Conservation (phyloP, 2,329 filamentous ascomycete genomes). For the Neonectria faginata region DNA sequence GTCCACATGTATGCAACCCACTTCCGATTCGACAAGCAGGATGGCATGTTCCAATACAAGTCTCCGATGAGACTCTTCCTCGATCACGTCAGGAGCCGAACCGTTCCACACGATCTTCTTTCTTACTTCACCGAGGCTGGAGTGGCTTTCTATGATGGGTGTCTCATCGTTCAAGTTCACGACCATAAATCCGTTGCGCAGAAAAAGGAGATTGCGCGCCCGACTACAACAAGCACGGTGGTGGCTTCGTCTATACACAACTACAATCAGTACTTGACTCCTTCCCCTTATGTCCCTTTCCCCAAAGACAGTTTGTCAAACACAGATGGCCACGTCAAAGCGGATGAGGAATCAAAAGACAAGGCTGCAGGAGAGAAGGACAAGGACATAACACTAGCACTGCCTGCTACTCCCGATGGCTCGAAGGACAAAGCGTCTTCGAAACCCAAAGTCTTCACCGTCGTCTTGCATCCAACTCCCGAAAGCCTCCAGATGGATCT, state of each 20-base stretch:
- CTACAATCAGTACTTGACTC: constrained; percentile 89
- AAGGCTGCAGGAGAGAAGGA: constrained; percentile 55
- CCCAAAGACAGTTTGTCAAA: constrained; percentile 67
- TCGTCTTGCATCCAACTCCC: constrained; percentile 86
- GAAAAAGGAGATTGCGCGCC: constrained; percentile 68
- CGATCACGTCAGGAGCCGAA: constrained; percentile 80
- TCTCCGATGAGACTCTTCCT: constrained; percentile 88
- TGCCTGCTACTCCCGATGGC: constrained; percentile 58
- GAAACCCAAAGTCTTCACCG: constrained; percentile 77
- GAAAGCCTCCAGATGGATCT: constrained; percentile 82
- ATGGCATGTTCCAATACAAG: constrained; percentile 90
- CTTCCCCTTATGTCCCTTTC: constrained; percentile 85
- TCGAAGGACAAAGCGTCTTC: constrained; percentile 49
- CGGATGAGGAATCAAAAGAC: constrained; percentile 51
- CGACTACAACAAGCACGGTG: constrained; percentile 68
- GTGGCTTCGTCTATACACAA: constrained; percentile 89
- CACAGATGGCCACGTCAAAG: constrained; percentile 47
- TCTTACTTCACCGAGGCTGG: constrained; percentile 78
- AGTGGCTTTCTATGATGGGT: constrained; percentile 91
- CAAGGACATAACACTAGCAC: constrained; percentile 69
- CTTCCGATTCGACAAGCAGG: constrained; percentile 93
- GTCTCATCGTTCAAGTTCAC: constrained; percentile 93
- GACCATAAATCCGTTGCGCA: constrained; percentile 80
- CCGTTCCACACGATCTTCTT: constrained; percentile 89
- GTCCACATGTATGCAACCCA: constrained; percentile 87